A percentile compares a stretch with the other conserved stretches of the same genome.
Conservation (phyloP, 108 stramenopile genomes). For the Pelagomonas calceolata region DNA sequence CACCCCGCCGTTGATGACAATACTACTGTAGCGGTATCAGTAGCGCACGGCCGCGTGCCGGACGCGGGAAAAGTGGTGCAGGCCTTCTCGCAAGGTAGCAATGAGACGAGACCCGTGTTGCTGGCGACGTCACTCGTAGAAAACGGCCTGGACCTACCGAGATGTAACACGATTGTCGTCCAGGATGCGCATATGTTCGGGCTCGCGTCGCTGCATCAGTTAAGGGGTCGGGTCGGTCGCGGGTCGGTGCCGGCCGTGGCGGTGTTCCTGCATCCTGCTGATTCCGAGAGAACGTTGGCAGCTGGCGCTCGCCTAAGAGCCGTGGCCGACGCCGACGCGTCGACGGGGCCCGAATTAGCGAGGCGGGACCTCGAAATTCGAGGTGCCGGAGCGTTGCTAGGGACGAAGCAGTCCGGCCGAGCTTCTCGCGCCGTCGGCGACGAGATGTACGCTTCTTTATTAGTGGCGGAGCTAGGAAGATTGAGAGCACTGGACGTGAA, state of each 20-base stretch:
- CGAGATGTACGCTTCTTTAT: constrained; percentile 88
- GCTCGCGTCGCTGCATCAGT: constrained; percentile 82
- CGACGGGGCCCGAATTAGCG: constrained; percentile 80
- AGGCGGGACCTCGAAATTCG: constrained; percentile 86
- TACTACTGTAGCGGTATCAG: constrained; percentile 27
- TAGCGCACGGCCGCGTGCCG: constrained; percentile 64
- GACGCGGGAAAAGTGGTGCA: constrained; percentile 40
- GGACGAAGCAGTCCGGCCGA: constrained; percentile 80
- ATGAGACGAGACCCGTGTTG: constrained; percentile 51
- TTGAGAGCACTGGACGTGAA: not conserved
- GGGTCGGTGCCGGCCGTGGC: constrained; percentile 73
- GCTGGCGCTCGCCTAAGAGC: constrained; percentile 68
- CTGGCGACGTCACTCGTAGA: constrained; percentile 92
- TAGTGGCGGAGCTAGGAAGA: constrained; percentile 5
- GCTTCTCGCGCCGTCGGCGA: constrained; percentile 75
- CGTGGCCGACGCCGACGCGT: constrained; percentile 67
- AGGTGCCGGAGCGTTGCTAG: constrained; percentile 76
- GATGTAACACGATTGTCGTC: constrained; percentile 84
- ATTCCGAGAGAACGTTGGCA: constrained; percentile 47
- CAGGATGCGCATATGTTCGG: constrained; percentile 81
- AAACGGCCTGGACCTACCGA: constrained; percentile 91
- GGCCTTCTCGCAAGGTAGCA: constrained; percentile 65
- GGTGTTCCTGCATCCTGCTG: constrained; percentile 64
- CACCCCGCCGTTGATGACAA: not conserved
- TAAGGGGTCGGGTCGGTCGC: constrained; percentile 84